Evolutionary conservation across 139 green algal species (phyloP).

Genomic region (Chlamydomonas schloesseri): DNA sequence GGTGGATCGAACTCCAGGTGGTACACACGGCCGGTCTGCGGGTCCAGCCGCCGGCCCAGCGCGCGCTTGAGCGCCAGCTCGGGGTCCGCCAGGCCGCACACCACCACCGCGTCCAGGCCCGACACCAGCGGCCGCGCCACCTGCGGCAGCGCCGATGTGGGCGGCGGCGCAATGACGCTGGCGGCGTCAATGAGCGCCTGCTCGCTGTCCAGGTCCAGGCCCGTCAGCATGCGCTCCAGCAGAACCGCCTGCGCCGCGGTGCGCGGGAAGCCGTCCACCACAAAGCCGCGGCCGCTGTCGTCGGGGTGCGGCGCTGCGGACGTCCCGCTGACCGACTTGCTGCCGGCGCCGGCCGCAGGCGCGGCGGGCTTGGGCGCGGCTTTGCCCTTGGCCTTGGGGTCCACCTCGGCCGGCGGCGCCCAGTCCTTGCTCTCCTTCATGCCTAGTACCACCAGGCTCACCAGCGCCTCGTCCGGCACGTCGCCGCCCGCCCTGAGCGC

Average conservation of each 20-base stretch:
- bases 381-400: slow-evolving; percentile 38
- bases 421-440: slow-evolving; percentile 57
- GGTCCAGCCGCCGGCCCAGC: slow-evolving; percentile 63
- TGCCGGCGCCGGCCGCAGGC: not conserved
- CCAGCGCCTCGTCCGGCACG: slow-evolving; percentile 59
- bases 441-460: slow-evolving; percentile 60
- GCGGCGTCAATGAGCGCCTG: slow-evolving; percentile 46
- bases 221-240: slow-evolving; percentile 82
- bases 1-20: slow-evolving; percentile 83
- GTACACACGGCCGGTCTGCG: slow-evolving; percentile 73
- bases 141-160: slow-evolving; percentile 59
- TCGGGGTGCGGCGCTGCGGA: not conserved
- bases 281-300: slow-evolving; percentile 68
- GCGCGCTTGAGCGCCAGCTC: slow-evolving; percentile 52
- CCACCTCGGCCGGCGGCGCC: slow-evolving; percentile 11
- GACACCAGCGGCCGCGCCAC: slow-evolving; percentile 57
- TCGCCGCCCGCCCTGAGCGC: slow-evolving; percentile 46
- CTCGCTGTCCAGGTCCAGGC: slow-evolving; percentile 79
- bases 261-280: slow-evolving; percentile 81
- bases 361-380: not conserved
- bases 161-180: slow-evolving; percentile 71
- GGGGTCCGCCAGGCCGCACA: slow-evolving; percentile 55
- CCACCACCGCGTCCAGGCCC: slow-evolving; percentile 79
- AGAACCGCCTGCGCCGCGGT: slow-evolving; percentile 67
- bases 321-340: not conserved